Evolutionary conservation across 2,329 filamentous ascomycete species (phyloP).

Genomic region (Plectosphaerella plurivora): DNA sequence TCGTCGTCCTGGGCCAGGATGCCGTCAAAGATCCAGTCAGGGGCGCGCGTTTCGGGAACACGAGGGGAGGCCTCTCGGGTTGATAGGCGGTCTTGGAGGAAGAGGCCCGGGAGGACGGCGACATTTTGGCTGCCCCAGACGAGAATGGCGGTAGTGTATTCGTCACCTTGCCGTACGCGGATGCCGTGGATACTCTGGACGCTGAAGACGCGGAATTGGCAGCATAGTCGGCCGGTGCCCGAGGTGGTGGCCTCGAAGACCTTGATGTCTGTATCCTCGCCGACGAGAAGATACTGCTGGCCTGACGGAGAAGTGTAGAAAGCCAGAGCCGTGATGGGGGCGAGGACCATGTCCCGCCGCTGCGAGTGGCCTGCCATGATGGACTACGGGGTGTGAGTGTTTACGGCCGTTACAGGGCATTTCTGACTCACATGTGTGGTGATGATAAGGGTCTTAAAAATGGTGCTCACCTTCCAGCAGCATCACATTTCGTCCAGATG

Average conservation of each 20-base stretch:
- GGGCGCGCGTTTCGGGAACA: slow-evolving; percentile 22
- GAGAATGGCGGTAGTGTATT: slow-evolving; percentile 33
- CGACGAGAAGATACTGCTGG: slow-evolving; percentile 45
- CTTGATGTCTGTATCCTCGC: slow-evolving; percentile 55
- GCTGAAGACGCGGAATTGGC: slow-evolving; percentile 51
- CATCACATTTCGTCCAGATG: too few species aligned
- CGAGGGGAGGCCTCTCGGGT: slow-evolving; percentile 8
- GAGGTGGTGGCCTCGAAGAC: slow-evolving; percentile 38
- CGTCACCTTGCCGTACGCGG: slow-evolving; percentile 27
- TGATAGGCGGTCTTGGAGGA: slow-evolving; percentile 22
- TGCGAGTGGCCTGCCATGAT: background rate
- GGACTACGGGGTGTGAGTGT: too few species aligned
- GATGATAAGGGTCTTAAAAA: too few species aligned
- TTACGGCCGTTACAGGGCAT: too few species aligned
- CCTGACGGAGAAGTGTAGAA: slow-evolving; percentile 35
- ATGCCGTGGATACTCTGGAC: slow-evolving; percentile 75
- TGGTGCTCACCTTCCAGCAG: too few species aligned
- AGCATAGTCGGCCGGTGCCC: slow-evolving; percentile 26
- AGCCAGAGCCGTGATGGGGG: slow-evolving; percentile 56
- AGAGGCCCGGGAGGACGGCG: slow-evolving; percentile 28
- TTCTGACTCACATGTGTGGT: too few species aligned
- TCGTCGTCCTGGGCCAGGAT: slow-evolving; percentile 61
- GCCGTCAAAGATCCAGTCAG: slow-evolving; percentile 22
- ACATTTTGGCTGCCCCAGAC: slow-evolving; percentile 68
- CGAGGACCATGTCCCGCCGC: slow-evolving; percentile 35